Conservation (phyloP, 2,329 filamentous ascomycete species). For the Colletotrichum chrysophilum region DNA sequence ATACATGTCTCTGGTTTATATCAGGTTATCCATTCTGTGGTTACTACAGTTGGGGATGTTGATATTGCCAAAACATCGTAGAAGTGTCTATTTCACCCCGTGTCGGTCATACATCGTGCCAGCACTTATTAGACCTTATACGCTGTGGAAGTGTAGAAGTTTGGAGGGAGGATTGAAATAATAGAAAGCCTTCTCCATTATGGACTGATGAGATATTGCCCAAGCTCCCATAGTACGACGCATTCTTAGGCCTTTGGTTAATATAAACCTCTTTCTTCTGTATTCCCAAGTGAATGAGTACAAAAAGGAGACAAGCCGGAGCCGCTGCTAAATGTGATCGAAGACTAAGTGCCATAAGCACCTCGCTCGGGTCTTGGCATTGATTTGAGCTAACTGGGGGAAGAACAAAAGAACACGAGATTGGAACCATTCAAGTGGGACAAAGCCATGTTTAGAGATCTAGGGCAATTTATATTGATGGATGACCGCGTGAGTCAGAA, state of each 20-base stretch:
- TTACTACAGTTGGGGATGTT: neutral
- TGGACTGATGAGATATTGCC: neutral
- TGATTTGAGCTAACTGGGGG: neutral
- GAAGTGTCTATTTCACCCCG: neutral
- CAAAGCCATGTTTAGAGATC: neutral
- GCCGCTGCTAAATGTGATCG: rapidly evolving
- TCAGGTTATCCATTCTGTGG: rapidly evolving
- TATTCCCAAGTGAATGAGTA: neutral
- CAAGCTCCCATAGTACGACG: neutral
- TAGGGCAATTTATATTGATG: neutral
- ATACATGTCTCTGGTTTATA: neutral
- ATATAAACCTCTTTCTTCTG: neutral
- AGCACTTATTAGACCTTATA: rapidly evolving
- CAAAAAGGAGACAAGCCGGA: neutral
- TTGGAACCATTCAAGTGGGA: neutral
- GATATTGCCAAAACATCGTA: neutral
- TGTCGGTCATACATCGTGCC: neutral
- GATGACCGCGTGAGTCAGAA: neutral
- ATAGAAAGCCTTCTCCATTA: rapidly evolving
- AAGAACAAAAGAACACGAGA: rapidly evolving
- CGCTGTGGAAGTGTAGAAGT: too few relatives aligned
- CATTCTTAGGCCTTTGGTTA: neutral
- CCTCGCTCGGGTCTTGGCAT: neutral
- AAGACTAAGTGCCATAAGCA: rapidly evolving
- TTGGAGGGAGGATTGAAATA: neutral